These are phyloP conservation scores for Aspergillus incahuasiensis DNA, from an alignment of 495 filamentous ascomycete species.

Conservation along the genomic window DNA sequence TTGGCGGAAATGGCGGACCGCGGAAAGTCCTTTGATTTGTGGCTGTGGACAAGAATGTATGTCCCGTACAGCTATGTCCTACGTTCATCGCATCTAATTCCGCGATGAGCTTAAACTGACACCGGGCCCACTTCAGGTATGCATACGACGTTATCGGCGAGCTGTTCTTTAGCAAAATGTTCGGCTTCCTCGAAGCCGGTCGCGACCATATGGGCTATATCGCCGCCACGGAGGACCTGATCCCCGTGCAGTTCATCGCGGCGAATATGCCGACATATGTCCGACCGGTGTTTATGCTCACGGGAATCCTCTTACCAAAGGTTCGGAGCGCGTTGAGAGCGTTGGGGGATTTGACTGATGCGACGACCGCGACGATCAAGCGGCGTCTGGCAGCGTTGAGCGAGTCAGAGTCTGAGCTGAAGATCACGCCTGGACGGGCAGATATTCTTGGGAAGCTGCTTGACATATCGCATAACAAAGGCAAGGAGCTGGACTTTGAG, in stretches of 20 bases:
- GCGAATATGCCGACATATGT: slow-evolving; percentile 22
- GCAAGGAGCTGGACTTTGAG: slow-evolving; percentile 16
- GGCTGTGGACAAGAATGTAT: slow-evolving; percentile 17
- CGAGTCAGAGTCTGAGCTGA: background rate
- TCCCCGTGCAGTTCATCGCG: slow-evolving; percentile 23
- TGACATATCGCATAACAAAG: slow-evolving; percentile 8
- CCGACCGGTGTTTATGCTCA: slow-evolving; percentile 18
- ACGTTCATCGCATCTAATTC: too few species aligned
- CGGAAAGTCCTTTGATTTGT: slow-evolving; percentile 20
- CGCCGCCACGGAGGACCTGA: slow-evolving; percentile 20
- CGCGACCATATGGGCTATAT: slow-evolving; percentile 18
- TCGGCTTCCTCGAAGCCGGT: slow-evolving; percentile 28
- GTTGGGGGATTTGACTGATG: slow-evolving; percentile 12
- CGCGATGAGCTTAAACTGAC: too few species aligned
- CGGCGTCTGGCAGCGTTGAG: background rate
- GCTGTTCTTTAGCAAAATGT: slow-evolving; percentile 34
- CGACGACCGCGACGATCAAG: slow-evolving; percentile 15
- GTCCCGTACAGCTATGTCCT: background rate
- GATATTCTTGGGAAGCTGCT: slow-evolving; percentile 19
- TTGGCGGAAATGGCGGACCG: slow-evolving; percentile 21
- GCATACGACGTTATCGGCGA: slow-evolving; percentile 36
- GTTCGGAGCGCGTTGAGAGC: slow-evolving; percentile 16
- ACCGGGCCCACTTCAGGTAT: slow-evolving; percentile 17
- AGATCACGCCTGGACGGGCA: too few species aligned
- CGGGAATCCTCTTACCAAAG: slow-evolving; percentile 9